Conservation (phyloP, 345 rosid genomes). For the Microthlaspi erraticum region DNA sequence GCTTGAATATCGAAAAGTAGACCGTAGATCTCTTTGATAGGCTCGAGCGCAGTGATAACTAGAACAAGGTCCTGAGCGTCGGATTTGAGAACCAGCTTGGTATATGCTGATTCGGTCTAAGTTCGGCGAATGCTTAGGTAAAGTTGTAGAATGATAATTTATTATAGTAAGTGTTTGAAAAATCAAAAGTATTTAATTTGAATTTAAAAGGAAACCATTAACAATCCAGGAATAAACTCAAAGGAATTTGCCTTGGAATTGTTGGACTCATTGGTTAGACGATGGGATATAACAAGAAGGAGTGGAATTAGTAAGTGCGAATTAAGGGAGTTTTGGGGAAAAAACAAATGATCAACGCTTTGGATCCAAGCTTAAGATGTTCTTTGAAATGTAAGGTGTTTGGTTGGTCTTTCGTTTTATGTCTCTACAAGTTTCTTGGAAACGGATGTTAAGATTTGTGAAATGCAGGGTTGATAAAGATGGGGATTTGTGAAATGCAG, state of each 20-base stretch:
- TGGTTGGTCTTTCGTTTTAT: conserved; percentile 28
- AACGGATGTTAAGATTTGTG: background rate
- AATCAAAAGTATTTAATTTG: no score
- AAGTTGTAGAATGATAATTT: no score
- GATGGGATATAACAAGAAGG: conserved; percentile 41
- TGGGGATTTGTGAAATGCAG: conserved; percentile 61
- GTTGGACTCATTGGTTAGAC: conserved; percentile 62
- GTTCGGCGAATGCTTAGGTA: conserved; percentile 27
- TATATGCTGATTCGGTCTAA: background rate
- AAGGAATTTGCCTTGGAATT: conserved; percentile 61
- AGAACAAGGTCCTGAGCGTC: no score
- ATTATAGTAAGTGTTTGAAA: no score
- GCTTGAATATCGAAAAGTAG: no score
- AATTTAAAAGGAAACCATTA: background rate
- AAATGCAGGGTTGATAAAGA: conserved; percentile 69
- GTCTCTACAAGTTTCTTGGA: background rate
- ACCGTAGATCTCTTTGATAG: no score
- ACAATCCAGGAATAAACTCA: conserved; percentile 62
- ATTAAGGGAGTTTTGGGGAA: conserved; percentile 63
- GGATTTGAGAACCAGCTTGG: no score
- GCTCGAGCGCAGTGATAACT: no score
- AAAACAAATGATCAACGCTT: conserved; percentile 68
- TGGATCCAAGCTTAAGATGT: conserved; percentile 61
- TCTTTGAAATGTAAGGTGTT: conserved; percentile 62
- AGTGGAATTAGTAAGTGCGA: conserved; percentile 48